Base-by-base conservation (phyloP, 495 filamentous ascomycete genomes). In the Jackrogersella minutella region DNA sequence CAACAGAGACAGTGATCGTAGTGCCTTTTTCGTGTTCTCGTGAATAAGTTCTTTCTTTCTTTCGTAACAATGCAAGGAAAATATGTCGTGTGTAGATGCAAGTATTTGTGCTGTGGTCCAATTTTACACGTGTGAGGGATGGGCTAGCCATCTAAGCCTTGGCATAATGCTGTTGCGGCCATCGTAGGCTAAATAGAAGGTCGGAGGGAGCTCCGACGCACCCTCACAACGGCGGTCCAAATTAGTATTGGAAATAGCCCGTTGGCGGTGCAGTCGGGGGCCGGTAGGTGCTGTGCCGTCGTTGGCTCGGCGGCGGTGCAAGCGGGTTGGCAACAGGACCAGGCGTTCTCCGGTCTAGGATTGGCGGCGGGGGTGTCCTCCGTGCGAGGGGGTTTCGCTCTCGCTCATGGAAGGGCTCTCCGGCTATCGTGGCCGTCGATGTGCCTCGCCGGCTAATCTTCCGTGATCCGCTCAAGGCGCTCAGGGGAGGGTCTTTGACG, bases 401-500 rank as follows among this genome's bases (percentile, higher is more conserved):
- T 52, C 73, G 64, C 28, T 75, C 73, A 13, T 73, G 71, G 34
- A 67, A 64, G 10, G 68, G 58, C 7, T 71, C 73, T n/a, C 60
- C 60, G 17, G 66, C 66, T 31, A 69, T 24, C 44, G 70, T 65
- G 36, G 73, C 73, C 55, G 69, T 69, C 21, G 70, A 67, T 21
- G 71, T 67, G 30, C 64, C 70, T 26, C 79, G 75, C 31, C 80
- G 72, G 34, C 62, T 58, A 17, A 65, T 67, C 50, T 79, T 82
- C 51, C 78, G 76, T 28, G 76, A 73, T 37, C 79, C 79, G 59
- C 62, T 78, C 56, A 85, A 77, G 51, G 83, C 82, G 67, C 81
- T 83, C 51, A 86, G 72, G 6, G 84, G 84, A 49, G 83, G 84
- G 62, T 86, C 83, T 62, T 81, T 82, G 44, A 86, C 82, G 26